A percentile compares a stretch with the other conserved stretches of the same genome.
These are phyloP conservation scores for Rhodotorula sp. DNA, from an alignment of 1,284 basidiomycete species.

Conservation along the genomic window DNA sequence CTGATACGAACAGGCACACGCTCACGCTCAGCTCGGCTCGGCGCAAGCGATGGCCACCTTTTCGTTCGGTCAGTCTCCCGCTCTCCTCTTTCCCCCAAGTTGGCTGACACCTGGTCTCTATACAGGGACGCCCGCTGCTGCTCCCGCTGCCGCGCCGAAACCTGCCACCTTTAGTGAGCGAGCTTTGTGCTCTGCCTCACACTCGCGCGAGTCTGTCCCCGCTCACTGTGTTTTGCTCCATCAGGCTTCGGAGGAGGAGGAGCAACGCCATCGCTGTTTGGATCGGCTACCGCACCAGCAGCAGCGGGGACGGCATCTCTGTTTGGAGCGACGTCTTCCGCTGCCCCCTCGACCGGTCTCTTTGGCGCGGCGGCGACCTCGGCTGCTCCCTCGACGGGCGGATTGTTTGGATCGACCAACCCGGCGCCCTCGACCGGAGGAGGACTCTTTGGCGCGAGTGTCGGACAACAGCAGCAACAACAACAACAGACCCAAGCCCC, in stretches of 20 bases:
- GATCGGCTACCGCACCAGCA: not conserved
- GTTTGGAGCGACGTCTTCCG: constrained; percentile 7
- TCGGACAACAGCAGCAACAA: constrained; percentile 1
- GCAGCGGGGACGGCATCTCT: not conserved
- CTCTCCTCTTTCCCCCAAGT: no score
- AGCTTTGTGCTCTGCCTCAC: not conserved
- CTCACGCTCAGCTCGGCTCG: no score
- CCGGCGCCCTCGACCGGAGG: no score
- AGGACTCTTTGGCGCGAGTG: constrained; percentile 6
- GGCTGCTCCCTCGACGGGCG: not conserved
- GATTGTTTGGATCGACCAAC: constrained; percentile 17
- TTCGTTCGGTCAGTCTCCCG: constrained; percentile 10
- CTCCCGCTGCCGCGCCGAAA: not conserved
- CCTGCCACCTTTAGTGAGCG: not conserved
- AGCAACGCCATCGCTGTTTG: constrained; percentile 4
- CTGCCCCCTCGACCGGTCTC: not conserved
- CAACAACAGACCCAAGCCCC: not conserved
- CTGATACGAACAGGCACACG: no score
- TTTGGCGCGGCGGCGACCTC: constrained; percentile 1
- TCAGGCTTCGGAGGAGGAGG: no score
- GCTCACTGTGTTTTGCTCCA: not conserved
- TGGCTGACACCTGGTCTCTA: no score
- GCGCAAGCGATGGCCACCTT: constrained; percentile 5
- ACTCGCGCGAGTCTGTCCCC: not conserved
- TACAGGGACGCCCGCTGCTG: not conserved